Percentiles rank a stretch among this genome's conserved stretches.
These are phyloP conservation scores for Pseudogymnoascus sp. DNA, from an alignment of 2,329 filamentous ascomycete species.

Conservation along the genomic window DNA sequence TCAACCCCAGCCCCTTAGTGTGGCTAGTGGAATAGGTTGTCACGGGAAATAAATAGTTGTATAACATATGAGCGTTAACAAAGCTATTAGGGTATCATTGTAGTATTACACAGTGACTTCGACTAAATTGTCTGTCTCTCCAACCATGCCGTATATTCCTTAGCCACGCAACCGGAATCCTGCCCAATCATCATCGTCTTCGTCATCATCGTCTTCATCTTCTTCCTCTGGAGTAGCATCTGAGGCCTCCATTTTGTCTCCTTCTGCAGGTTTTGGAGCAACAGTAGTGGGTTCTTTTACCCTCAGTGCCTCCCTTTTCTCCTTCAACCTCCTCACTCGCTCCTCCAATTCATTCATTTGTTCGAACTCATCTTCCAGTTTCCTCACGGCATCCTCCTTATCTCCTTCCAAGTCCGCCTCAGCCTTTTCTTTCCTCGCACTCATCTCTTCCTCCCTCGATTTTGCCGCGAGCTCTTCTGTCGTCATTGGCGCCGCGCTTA, in stretches of 20 bases:
- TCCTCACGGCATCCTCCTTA: slow-evolving; percentile 67
- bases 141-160: background rate
- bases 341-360: slow-evolving; percentile 76
- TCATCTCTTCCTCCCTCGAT: slow-evolving; percentile 44
- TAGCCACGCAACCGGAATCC: slow-evolving; percentile 39
- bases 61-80: background rate
- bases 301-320: slow-evolving; percentile 63
- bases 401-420: slow-evolving; percentile 58
- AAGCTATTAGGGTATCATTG: slow-evolving; percentile 6
- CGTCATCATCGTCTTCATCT: slow-evolving; percentile 38
- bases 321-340: slow-evolving; percentile 61
- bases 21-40: background rate
- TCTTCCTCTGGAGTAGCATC: slow-evolving; percentile 32
- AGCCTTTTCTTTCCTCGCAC: slow-evolving; percentile 41
- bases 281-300: slow-evolving; percentile 31
- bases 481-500: slow-evolving; percentile 63
- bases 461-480: slow-evolving; percentile 55
- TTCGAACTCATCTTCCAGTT: slow-evolving; percentile 71
- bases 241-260: slow-evolving; percentile 21
- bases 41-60: slow-evolving; percentile 1
- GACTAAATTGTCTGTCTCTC: background rate
- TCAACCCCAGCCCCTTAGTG: background rate
- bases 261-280: slow-evolving; percentile 24
- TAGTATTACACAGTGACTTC: slow-evolving; percentile 3
- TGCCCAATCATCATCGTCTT: slow-evolving; percentile 53